Evolutionary conservation across 345 rosid genomes (phyloP), one percentile per base, ranked within the genome.

Genomic region (Lepidium africanum): DNA sequence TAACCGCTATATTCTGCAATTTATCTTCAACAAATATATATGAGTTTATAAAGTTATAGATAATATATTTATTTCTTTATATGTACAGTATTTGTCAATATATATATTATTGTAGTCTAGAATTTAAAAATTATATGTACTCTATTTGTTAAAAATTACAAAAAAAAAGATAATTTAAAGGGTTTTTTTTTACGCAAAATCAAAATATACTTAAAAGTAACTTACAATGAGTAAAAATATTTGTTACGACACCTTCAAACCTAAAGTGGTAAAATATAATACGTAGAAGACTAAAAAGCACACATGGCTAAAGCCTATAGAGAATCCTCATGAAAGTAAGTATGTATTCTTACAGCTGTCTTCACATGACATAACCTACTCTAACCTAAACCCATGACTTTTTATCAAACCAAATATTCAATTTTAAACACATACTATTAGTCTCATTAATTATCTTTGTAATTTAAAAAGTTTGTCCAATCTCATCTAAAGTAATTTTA

Each of bases 361-460:
- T 39, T 70, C 70, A 63, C 21, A 42, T 55, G 35, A 55, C 50
- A 32, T 2, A 40, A 63, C 57, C 70, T 37, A 64, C 64, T 56
- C 71, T 17, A 27, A 72, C 70, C 76, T 63, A 63, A 63, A 65
- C 70, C 57, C 40, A 72, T 9, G 63, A 71, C 69, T 52, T 53
- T 52, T 58, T 42, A 38, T 12, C 41, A 4, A 27, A 27, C 4
- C 33, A 37, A 10, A 7, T 10, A 36, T 47, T 11, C 15, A 48
- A 6, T 39, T 50, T 32, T 40, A 13, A 59, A 39, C 66, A 23
- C 15, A 25, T 59, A 38, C n/a, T n/a, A 69, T 6, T 59, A 49
- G 2, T 59, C 43, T 50, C 43, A 12, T 35, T 17, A 25, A 15
- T n/a, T 14, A 25, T 0, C 6, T 14, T 45, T 32, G 10, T 55